Evolutionary conservation across 2,329 filamentous ascomycete genomes (phyloP).

Genomic region (Dactylellina drechsleri): DNA sequence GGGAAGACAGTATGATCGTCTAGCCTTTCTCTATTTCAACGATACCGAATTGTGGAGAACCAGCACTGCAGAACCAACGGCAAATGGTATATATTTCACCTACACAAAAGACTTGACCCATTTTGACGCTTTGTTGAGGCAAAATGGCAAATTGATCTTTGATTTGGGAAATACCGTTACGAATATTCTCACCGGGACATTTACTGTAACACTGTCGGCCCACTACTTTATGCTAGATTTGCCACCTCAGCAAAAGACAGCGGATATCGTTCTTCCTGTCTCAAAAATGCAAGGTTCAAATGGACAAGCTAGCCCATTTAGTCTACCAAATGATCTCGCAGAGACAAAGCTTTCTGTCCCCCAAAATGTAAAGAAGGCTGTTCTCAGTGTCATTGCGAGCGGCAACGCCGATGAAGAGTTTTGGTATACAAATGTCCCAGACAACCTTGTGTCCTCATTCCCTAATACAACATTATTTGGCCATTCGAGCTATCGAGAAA

Average conservation of each 20-base stretch:
- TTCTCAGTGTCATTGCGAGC: constrained; percentile 79
- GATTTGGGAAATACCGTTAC: constrained; percentile 80
- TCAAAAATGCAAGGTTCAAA: constrained; percentile 67
- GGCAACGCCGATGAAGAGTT: constrained; percentile 83
- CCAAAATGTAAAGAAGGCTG: constrained; percentile 73
- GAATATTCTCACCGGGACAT: constrained; percentile 75
- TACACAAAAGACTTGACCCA: constrained; percentile 82
- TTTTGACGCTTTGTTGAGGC: constrained; percentile 75
- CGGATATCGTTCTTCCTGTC: constrained; percentile 61
- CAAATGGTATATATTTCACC: constrained; percentile 70
- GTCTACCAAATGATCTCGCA: constrained; percentile 65
- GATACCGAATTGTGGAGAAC: constrained; percentile 85
- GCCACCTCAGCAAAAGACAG: constrained; percentile 70
- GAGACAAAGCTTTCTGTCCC: constrained; percentile 68
- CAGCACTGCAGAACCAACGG: constrained; percentile 81
- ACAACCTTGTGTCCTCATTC: constrained; percentile 71
- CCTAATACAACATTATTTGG: constrained; percentile 70
- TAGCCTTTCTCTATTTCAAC: constrained; percentile 78
- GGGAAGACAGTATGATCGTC: constrained; percentile 79
- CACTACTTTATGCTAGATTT: constrained; percentile 78
- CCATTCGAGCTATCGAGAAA: constrained; percentile 78
- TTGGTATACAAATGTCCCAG: constrained; percentile 82
- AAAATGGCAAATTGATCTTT: constrained; percentile 79
- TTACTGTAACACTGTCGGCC: constrained; percentile 70
- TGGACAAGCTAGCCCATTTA: constrained; percentile 73